Evolutionary conservation across 495 filamentous ascomycete species (phyloP).

Genomic region (Evernia prunastri): DNA sequence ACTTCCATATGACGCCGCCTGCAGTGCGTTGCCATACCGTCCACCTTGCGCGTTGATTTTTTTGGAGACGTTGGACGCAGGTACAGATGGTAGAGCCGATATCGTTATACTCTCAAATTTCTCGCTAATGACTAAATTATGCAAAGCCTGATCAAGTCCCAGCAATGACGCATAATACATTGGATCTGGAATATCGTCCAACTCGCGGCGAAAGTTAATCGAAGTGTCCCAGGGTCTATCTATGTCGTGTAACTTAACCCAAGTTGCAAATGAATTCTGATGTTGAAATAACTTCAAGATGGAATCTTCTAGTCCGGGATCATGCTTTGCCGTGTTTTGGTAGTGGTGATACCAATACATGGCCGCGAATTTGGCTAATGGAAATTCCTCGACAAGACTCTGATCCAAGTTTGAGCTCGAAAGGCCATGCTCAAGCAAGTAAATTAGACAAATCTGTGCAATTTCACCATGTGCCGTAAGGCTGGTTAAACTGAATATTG

Average conservation of each 20-base stretch:
- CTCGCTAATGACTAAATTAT: neutral
- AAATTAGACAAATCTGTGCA: conserved; percentile 31
- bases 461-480: conserved; percentile 28
- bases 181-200: conserved; percentile 13
- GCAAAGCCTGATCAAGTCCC: conserved; percentile 24
- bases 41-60: neutral
- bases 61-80: neutral
- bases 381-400: conserved; percentile 22
- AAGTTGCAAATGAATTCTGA: conserved; percentile 16
- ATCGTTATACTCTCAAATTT: neutral
- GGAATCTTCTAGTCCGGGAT: neutral
- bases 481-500: conserved; percentile 23
- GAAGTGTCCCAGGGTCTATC: neutral
- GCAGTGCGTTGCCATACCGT: neutral
- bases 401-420: conserved; percentile 12
- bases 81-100: neutral
- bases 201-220: too few species aligned
- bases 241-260: conserved; percentile 17
- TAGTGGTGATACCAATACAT: conserved; percentile 29
- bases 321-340: neutral
- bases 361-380: conserved; percentile 30
- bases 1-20: neutral
- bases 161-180: conserved; percentile 27
- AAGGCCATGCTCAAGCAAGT: conserved; percentile 31
- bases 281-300: conserved; percentile 18